These are phyloP conservation scores for Mycena alexandri DNA, from an alignment of 768 basidiomycete genomes.

Conservation along the genomic window DNA sequence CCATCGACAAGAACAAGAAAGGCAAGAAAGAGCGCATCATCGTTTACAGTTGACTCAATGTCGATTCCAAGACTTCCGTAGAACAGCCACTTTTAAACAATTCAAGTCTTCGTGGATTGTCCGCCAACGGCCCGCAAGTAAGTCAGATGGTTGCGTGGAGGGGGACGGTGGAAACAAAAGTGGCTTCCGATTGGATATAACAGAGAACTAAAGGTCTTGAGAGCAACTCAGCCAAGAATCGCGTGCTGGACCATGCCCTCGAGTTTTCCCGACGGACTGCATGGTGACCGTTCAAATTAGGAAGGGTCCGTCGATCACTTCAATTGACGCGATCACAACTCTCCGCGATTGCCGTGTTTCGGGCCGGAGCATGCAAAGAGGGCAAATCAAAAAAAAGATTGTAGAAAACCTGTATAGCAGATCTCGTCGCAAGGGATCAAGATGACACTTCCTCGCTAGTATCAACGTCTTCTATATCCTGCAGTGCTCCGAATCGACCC, in stretches of 20 bases:
- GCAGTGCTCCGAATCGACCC: slow-evolving; percentile 33
- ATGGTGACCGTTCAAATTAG: background rate
- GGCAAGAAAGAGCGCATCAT: slow-evolving; percentile 10
- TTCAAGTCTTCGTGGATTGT: background rate
- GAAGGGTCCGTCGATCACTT: background rate
- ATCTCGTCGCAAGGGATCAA: no score
- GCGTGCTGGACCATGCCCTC: background rate
- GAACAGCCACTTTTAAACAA: slow-evolving; percentile 3
- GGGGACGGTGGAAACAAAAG: background rate
- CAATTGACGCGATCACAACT: background rate
- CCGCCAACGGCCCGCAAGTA: slow-evolving; percentile 21
- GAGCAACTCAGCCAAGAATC: background rate
- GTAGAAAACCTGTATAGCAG: no score
- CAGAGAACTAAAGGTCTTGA: background rate
- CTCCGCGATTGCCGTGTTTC: no score
- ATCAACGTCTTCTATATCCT: slow-evolving; percentile 28
- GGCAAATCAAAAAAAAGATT: no score
- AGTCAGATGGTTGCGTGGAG: slow-evolving; percentile 19
- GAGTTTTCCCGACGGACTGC: slow-evolving; percentile 6
- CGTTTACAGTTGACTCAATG: background rate
- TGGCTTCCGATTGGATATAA: slow-evolving; percentile 14
- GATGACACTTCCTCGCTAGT: slow-evolving; percentile 11
- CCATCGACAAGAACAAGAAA: slow-evolving; percentile 12
- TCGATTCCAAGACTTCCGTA: background rate
- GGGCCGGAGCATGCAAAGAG: no score